phyloP scores from a whole-genome alignment of 371 early-diverging fungal genomes.

The Mortierella sp. region DNA sequence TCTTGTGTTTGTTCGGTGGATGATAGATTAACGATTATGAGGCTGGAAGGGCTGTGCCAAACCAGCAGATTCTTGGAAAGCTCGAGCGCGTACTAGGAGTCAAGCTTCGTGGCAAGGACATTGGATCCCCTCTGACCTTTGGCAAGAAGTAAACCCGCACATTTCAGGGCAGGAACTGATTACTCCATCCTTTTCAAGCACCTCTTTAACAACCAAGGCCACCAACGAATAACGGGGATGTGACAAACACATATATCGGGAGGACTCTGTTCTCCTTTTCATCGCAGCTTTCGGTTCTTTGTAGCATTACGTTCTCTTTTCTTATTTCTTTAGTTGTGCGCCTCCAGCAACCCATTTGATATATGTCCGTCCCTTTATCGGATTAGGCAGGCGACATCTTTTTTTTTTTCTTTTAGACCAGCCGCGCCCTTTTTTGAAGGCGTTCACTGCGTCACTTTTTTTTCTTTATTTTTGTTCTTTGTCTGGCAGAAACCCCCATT shows the following conservation, averaged over 20 bases:
- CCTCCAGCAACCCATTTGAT: neutral
- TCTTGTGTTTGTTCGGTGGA: conserved; percentile 20
- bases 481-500: neutral
- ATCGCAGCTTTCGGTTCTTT: neutral
- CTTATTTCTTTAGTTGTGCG: neutral
- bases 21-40: conserved; percentile 87
- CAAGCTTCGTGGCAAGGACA: conserved; percentile 90
- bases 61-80: conserved; percentile 91
- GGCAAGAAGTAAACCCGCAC: conserved; percentile 62
- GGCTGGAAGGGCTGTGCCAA: conserved; percentile 85
- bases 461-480: neutral
- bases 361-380: neutral
- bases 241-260: neutral
- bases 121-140: conserved; percentile 78
- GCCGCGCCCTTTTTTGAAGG: neutral
- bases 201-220: neutral
- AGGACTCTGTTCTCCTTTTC: neutral
- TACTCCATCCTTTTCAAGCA: neutral
- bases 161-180: neutral
- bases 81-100: conserved; percentile 91
- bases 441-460: neutral
- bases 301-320: neutral
- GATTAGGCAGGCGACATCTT: neutral
- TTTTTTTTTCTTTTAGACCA: neutral
- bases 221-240: neutral